phyloP scores from a whole-genome alignment of 2,329 filamentous ascomycete species.

The Cercospora beticola region DNA sequence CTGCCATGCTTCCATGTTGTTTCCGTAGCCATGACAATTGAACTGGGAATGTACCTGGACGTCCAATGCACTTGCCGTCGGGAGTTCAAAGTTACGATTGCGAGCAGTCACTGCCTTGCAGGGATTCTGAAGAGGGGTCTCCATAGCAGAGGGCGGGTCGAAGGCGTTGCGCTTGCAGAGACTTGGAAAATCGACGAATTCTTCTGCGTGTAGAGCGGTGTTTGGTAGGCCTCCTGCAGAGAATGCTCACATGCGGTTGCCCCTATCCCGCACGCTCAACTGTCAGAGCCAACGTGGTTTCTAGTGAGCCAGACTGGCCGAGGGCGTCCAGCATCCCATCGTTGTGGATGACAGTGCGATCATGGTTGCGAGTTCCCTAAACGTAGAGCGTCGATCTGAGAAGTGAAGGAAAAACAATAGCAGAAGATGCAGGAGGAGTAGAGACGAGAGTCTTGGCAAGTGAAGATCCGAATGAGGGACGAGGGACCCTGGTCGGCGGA shows the following conservation, averaged over 20 bases:
- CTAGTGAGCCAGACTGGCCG: neutral
- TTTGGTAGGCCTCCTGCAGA: neutral
- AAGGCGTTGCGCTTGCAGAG: no score
- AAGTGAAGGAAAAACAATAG: neutral
- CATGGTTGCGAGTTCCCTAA: neutral
- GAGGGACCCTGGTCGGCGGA: slow-evolving; percentile 1
- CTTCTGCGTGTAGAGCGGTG: no score
- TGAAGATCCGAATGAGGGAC: neutral
- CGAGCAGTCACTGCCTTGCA: no score
- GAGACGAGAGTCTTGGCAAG: neutral
- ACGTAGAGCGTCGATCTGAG: neutral
- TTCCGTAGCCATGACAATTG: no score
- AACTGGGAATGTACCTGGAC: no score
- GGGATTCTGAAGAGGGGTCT: no score
- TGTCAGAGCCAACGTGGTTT: neutral
- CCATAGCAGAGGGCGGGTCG: no score
- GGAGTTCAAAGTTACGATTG: no score
- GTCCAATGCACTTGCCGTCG: no score
- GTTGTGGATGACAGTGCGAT: neutral
- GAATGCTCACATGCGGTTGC: neutral
- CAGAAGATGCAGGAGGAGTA: neutral
- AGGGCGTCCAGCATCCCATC: neutral
- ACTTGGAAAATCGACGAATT: no score
- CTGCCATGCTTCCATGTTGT: no score
- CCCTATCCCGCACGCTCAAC: neutral